A percentile compares a stretch with the other conserved stretches of the same genome.
phyloP scores from a whole-genome alignment of 78 protist species.

The Monosiga brevicollis region DNA sequence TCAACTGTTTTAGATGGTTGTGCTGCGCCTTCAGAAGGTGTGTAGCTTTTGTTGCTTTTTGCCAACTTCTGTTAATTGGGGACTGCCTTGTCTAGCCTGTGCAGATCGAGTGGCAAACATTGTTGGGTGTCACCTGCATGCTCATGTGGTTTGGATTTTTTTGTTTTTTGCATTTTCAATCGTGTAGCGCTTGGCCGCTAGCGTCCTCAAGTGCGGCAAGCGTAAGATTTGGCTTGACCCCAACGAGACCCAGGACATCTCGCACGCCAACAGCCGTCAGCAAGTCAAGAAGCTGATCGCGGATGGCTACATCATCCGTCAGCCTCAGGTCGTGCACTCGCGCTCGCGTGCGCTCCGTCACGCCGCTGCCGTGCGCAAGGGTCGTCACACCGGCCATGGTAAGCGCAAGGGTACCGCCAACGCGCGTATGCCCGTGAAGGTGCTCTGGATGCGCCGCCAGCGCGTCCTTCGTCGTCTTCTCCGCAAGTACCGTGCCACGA shows the following conservation, averaged over 20 bases:
- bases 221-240: constrained; percentile 98
- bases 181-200: constrained; percentile 94
- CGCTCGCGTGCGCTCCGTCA: constrained; percentile 73
- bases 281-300: constrained; percentile 63
- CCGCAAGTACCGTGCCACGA: constrained; percentile 87
- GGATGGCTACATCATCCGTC: constrained; percentile 88
- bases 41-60: neutral
- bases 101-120: neutral
- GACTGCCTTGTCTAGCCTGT: neutral
- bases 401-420: constrained; percentile 94
- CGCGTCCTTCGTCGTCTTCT: constrained; percentile 97
- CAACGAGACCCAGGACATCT: constrained; percentile 85
- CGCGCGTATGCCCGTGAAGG: constrained; percentile 94
- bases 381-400: constrained; percentile 91
- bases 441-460: constrained; percentile 94
- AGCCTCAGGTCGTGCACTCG: constrained; percentile 82
- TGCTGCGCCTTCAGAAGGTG: neutral
- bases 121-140: neutral
- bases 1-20: neutral
- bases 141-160: neutral
- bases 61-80: neutral
- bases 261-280: constrained; percentile 94
- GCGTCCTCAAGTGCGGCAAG: constrained; percentile 95
- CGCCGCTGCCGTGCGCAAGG: constrained; percentile 79
- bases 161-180: neutral